Conservation (phyloP, 192 early-diverging fungal species). For the Neocallimastix lanati region DNA sequence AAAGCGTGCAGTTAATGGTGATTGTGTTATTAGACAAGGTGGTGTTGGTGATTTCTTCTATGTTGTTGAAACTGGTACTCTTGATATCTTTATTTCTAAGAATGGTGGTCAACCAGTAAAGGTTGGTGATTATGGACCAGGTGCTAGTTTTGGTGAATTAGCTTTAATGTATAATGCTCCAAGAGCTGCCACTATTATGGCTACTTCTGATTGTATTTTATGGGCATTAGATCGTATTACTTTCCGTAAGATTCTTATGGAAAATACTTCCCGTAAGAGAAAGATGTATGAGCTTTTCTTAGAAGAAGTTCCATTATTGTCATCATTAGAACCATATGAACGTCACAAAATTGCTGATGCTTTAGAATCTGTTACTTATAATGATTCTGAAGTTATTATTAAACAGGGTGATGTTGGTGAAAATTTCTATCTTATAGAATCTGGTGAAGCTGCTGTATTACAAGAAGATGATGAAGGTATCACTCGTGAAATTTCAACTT, state of each 20-base stretch:
- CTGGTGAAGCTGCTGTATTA: constrained; percentile 58
- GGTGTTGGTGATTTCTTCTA: constrained; percentile 96
- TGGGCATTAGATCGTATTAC: constrained; percentile 98
- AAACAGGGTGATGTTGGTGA: constrained; percentile 84
- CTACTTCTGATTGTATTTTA: constrained; percentile 63
- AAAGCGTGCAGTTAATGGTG: constrained; percentile 46
- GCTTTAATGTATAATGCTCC: constrained; percentile 99
- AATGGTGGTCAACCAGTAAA: constrained; percentile 35
- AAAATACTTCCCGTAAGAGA: constrained; percentile 85
- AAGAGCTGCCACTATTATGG: constrained; percentile 82
- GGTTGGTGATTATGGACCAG: constrained; percentile 59
- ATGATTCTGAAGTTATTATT: constrained; percentile 66
- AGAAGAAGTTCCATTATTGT: constrained; percentile 74
- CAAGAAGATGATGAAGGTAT: background rate
- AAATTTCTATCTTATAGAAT: constrained; percentile 90
- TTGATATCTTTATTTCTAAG: constrained; percentile 77
- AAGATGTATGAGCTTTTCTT: constrained; percentile 92
- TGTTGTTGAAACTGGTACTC: constrained; percentile 80
- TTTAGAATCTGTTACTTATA: constrained; percentile 76
- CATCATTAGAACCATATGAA: constrained; percentile 85
- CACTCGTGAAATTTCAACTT: background rate
- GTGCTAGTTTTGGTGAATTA: constrained; percentile 92
- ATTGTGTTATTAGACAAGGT: constrained; percentile 80
- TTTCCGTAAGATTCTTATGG: constrained; percentile 93
- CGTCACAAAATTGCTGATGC: constrained; percentile 98